Evolutionary conservation across 2,329 filamentous ascomycete genomes (phyloP), one percentile per base, ranked within the genome.

Genomic region (Aspergillus felis): DNA sequence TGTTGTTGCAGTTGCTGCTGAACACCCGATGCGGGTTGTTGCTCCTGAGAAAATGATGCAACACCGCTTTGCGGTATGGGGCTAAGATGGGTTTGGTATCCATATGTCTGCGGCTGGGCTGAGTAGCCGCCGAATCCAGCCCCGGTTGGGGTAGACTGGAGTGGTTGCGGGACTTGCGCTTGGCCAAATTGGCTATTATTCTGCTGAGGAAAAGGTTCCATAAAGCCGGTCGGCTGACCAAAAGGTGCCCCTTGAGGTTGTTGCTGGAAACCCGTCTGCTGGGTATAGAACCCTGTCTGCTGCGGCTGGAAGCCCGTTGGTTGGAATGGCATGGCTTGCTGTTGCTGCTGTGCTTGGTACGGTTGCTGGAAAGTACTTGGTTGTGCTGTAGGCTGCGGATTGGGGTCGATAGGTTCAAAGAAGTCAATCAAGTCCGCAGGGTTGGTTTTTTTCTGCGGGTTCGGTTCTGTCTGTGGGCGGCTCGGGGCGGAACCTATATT

Each of bases 361-460:
- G 75, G 61, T 74, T 75, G 47, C 66, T 76, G 76, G 42, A 75
- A 65, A 41, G 75, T 71, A 27, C 68, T 67, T 24, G 72, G 74
- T 53, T 78, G 74, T 59, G 66, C 81, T 81, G 90, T 84, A 1
- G 87, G 81, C 53, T 90, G 90, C 72, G 94, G 91, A 62, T 92
- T 92, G 70, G 91, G 87, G 69, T 97, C 92, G 67, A 96, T 96
- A 5, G 91, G 92, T 69, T 88, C 93, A 73, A 96, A 96, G 76
- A 96, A 97, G 78, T 93, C 94, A 70, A 96, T 97, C 60, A 95
- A 81, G 78, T 95, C 90, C 28, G 87, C 86, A 3, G 76, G 73
- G 8, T 76, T 71, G 10, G 72, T 68, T 60, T 76, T 79, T 41
- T 64, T 61, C 57, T 69, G 68, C 10, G 66, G 58, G 50, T 66